Evolutionary conservation across 2,329 filamentous ascomycete species (phyloP), one percentile per base, ranked within the genome.

Genomic region (Neocucurbitaria cava): DNA sequence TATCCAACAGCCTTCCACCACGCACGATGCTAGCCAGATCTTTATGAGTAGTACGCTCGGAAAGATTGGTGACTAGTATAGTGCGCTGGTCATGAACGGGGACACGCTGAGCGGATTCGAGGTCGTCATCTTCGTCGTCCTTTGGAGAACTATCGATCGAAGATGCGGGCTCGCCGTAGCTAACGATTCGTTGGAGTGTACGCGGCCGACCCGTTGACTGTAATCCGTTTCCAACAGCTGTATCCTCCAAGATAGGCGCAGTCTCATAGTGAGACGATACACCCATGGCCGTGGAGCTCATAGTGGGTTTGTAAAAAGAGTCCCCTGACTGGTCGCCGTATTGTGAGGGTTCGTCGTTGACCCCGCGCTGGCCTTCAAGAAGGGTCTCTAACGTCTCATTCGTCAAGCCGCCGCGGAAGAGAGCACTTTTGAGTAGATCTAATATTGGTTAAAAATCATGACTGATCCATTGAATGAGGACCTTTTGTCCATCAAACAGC

Each of bases 1-100:
- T 78, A 59, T 92, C 89, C 10, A 93, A 73, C 10, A 96, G 65
- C 59, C 84, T 80, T 1, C 91, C 91, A 21, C 91, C 91, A 53
- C 88, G 86, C 46, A 95, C 77, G 10, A 82, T 81, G 20, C 82
- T 80, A 3, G 83, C 81, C 54, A 95, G 77, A 58, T 95, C 89
- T 42, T 81, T 81, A 66, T 90, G 85, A 0, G 86, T 89, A 13
- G 83, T 84, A 2, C 78, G 79, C 5, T 87, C 82, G 1, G 87
- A 78, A 1, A 95, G 79, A 53, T 88, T 87, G 31, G 76, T 77
- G 45, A 94, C 77, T 20, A 85, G 76, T 20, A 96, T 60, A 0
- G 88, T 89, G 44, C 89, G 82, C 60, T 78, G 75, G 59, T 64
- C 68, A 24, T 70, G 60, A n/a, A 62, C 35, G 0, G 69, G 68